Evolutionary conservation across 768 basidiomycete genomes (phyloP), one percentile per base, ranked within the genome.

Genomic region (Gloeostereum incarnatum): DNA sequence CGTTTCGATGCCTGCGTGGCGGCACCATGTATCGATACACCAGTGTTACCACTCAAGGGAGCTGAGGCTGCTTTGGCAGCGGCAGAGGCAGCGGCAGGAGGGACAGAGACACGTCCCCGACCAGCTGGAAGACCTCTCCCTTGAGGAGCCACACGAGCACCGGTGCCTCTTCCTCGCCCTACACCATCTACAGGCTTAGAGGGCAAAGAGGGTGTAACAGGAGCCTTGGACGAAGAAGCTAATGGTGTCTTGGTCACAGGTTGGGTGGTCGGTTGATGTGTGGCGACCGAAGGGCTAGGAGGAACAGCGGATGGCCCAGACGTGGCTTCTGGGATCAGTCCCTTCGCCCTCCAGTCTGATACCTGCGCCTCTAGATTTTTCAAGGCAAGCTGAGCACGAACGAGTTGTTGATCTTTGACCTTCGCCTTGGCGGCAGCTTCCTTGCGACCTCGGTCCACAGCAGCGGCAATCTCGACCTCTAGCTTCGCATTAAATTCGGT

Each of bases 331-430:
- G 75, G 70, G 29, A 76, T 29, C 2, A 68, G 31, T 2, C 78
- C 75, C 1, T 62, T 56, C 33, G 69, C 68, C 46, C 66, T 66
- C 71, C 71, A 74, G 42, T 71, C 71, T 29, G 71, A 54, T 24
- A 83, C 70, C 41, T 77, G 73, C 8, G 66, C 65, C 49, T 87
- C 83, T 24, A 85, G 61, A 5, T 81, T 77, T 59, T 84, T 87
- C 35, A 85, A 60, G 40, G 67, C 71, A 40, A 59, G 61, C 50
- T 83, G 75, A 7, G 73, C 62, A 36, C 64, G 71, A 21, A 76
- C 65, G n/a, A 87, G 60, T 46, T 81, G 81, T 1, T 63, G 60
- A 46, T 89, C 85, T 58, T 86, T 87, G 30, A 88, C 46, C 53
- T 80, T 83, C 23, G 59, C 53, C 59, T 81, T 82, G 17, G 74